Evolutionary conservation across 495 filamentous ascomycete species (phyloP), one percentile per base, ranked within the genome.

Genomic region (Aspergillus indologenus): DNA sequence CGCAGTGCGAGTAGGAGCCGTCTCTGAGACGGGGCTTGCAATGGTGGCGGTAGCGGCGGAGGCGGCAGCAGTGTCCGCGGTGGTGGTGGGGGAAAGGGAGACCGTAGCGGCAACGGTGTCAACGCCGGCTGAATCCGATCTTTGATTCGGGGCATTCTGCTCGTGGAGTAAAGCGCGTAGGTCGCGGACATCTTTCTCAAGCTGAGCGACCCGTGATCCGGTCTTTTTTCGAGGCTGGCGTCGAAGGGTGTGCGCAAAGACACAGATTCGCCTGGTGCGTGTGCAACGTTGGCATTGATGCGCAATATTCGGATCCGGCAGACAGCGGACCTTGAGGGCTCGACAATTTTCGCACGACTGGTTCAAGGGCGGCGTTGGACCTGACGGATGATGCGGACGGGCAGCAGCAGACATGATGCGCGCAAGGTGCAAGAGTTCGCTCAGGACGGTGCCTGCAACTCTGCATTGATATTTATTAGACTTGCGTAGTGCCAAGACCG

Each of bases 321-420:
- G 15, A 19, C 47, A 50, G 47, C 47, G 47, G 17, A 50, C 47
- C 14, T 50, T 50, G 23, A 50, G 47, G 1, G 47, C 11, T 7
- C 47, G 23, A 50, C 47, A 50, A 50, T 23, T 50, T 22, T 50
- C 47, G 23, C 47, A 50, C 22, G 47, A 50, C 47, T 50, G 47
- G 15, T 50, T 50, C 14, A 50, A 18, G 7, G 47, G 47, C 12
- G 47, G 21, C 22, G 21, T 17, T 3, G 47, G 21, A 50, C 5
- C 47, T 26, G 21, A 14, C 19, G 47, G 47, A 29, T 26, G 22
- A 18, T 50, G 47, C 14, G 46, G 3, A 9, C 23, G 47, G 19
- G 12, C n/a, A 29, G 47, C 14, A 15, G 47, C 23, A 29, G 47
- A 50, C 47, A 50, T 50, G 47, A 29, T 50, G 47, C 23, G 23